Percentiles rank a stretch among this genome's conserved stretches.
Conservation (phyloP, 495 filamentous ascomycete species). For the Xanthoparmelia taractica region DNA sequence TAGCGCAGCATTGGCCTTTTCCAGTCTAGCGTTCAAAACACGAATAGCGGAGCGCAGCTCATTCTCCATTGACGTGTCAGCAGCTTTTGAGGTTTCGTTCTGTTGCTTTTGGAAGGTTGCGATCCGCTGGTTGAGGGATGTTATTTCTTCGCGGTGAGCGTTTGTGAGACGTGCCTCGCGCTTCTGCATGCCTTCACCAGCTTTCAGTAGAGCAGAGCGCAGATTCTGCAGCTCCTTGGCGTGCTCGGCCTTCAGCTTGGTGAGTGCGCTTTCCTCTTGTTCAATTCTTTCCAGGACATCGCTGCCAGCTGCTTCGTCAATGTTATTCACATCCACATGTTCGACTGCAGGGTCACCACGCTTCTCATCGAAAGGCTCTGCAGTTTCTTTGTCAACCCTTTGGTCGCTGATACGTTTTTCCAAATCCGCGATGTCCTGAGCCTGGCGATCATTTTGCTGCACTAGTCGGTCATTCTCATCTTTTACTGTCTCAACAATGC, state of each 20-base stretch:
- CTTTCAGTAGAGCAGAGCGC: slow-evolving; percentile 32
- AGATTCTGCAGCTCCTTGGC: slow-evolving; percentile 39
- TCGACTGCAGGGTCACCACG: background rate
- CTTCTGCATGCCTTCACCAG: slow-evolving; percentile 33
- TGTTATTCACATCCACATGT: background rate
- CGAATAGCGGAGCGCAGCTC: slow-evolving; percentile 36
- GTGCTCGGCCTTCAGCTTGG: slow-evolving; percentile 38
- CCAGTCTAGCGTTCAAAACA: slow-evolving; percentile 26
- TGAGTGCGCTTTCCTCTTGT: slow-evolving; percentile 35
- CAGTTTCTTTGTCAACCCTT: slow-evolving; percentile 33
- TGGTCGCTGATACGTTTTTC: slow-evolving; percentile 28
- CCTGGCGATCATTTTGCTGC: slow-evolving; percentile 21
- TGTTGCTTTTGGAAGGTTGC: slow-evolving; percentile 5
- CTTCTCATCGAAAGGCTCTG: background rate
- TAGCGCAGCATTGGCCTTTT: slow-evolving; percentile 9
- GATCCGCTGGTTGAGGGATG: slow-evolving; percentile 13
- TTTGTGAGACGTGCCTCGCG: slow-evolving; percentile 30
- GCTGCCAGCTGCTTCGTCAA: slow-evolving; percentile 34
- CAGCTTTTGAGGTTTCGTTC: background rate
- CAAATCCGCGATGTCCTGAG: slow-evolving; percentile 12
- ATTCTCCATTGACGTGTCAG: slow-evolving; percentile 17
- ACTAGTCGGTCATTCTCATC: slow-evolving; percentile 40
- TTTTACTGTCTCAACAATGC: slow-evolving; percentile 40
- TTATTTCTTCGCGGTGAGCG: slow-evolving; percentile 15
- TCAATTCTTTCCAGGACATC: slow-evolving; percentile 36